Evolutionary conservation across 176 grass and related monocot genomes (phyloP).

Genomic region (Avena eriantha): DNA sequence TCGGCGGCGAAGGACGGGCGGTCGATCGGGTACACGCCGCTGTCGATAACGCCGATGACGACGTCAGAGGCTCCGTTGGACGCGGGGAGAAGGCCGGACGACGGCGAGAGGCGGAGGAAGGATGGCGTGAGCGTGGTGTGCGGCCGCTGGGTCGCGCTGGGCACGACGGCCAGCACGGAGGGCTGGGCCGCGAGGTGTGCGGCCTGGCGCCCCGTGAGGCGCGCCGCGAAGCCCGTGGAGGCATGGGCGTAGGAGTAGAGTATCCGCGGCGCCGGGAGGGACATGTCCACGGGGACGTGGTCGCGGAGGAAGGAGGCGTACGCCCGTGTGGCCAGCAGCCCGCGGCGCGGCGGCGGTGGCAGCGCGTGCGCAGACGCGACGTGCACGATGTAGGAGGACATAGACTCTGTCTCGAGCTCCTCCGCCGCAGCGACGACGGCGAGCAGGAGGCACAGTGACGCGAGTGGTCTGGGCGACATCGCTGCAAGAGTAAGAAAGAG

Average conservation of each 20-base stretch:
- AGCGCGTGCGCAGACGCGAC: background rate
- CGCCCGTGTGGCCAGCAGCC: background rate
- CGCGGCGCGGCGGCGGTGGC: background rate
- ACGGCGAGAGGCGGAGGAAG: conserved; percentile 60
- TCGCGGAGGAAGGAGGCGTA: background rate
- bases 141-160: background rate
- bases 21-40: conserved; percentile 36
- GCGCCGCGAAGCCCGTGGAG: conserved; percentile 49
- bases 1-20: conserved; percentile 38
- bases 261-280: background rate
- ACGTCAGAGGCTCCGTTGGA: conserved; percentile 35
- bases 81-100: conserved; percentile 39
- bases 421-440: background rate
- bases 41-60: conserved; percentile 39
- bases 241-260: conserved; percentile 45
- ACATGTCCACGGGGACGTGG: background rate
- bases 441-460: background rate
- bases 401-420: conserved; percentile 7
- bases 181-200: conserved; percentile 42
- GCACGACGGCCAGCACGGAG: conserved; percentile 50
- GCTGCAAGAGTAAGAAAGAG: background rate
- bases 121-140: conserved; percentile 57
- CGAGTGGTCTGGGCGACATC: background rate
- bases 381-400: conserved; percentile 35
- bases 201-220: conserved; percentile 54